Evolutionary conservation across 1,139 yeast genomes (phyloP).

Genomic region (Kodamaea sp.): DNA sequence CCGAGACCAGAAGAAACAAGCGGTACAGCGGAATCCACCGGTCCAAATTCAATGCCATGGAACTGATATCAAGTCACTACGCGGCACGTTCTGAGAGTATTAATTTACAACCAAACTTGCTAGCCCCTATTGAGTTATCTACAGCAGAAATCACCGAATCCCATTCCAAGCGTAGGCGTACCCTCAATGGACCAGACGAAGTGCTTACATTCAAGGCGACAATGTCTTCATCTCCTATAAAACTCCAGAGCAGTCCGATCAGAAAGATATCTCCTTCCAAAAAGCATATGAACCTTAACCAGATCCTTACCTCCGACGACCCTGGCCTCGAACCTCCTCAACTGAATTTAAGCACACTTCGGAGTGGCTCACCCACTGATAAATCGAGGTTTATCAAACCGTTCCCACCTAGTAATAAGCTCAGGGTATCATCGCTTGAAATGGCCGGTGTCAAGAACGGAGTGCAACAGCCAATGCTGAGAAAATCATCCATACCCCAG

Average conservation of each 20-base stretch:
- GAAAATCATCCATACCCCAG: slow-evolving; percentile 7
- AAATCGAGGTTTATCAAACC: slow-evolving; percentile 25
- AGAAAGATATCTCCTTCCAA: slow-evolving; percentile 42
- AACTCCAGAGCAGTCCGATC: slow-evolving; percentile 19
- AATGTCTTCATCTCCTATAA: slow-evolving; percentile 1
- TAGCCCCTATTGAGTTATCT: too few relatives aligned
- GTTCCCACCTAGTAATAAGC: slow-evolving; percentile 25
- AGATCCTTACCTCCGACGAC: slow-evolving; percentile 22
- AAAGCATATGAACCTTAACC: slow-evolving; percentile 41
- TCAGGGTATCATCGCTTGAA: slow-evolving; percentile 33
- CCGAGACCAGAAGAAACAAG: slow-evolving; percentile 21
- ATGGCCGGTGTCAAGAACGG: slow-evolving; percentile 33
- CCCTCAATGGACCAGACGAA: slow-evolving; percentile 28
- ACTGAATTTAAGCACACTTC: slow-evolving; percentile 4
- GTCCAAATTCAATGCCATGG: slow-evolving; percentile 40
- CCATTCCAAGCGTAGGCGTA: slow-evolving; percentile 24
- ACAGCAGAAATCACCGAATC: slow-evolving; percentile 7
- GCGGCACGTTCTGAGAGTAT: too few relatives aligned
- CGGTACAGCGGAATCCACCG: slow-evolving; percentile 38
- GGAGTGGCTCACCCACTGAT: slow-evolving; percentile 1
- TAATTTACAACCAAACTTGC: too few relatives aligned
- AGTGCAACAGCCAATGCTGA: neutral
- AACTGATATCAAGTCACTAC: slow-evolving; percentile 43
- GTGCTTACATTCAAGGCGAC: slow-evolving; percentile 16
- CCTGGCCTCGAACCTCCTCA: slow-evolving; percentile 3